Percentiles rank a stretch among this genome's conserved stretches.
Conservation (phyloP, 805 yeast genomes). For the Saccharomycopsis fodiens region DNA sequence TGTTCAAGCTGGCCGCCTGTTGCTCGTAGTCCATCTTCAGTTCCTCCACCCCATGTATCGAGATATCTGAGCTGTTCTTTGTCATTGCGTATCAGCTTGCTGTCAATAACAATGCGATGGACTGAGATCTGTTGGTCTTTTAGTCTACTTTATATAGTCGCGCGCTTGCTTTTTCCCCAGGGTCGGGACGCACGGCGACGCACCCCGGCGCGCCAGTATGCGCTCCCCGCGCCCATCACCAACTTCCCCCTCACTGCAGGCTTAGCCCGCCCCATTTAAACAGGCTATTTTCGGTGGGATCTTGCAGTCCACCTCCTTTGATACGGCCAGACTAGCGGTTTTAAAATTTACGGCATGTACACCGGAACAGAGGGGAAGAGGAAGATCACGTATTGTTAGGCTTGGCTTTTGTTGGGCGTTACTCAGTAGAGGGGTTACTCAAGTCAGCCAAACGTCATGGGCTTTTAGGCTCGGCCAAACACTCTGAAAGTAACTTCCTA, state of each 20-base stretch:
- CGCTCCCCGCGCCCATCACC: neutral
- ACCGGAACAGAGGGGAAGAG: too few species aligned
- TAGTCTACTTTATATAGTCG: neutral
- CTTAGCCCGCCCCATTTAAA: too few species aligned
- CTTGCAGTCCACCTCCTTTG: too few species aligned
- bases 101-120: neutral
- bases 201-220: neutral
- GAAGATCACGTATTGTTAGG: too few species aligned
- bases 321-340: too few species aligned
- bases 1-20: neutral
- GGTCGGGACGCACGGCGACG: neutral
- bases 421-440: too few species aligned
- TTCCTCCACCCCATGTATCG: neutral
- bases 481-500: too few species aligned
- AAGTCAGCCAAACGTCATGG: too few species aligned
- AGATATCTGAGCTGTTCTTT: neutral
- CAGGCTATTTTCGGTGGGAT: too few species aligned
- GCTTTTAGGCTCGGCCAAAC: too few species aligned
- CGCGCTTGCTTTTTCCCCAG: neutral
- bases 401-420: too few species aligned
- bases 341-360: too few species aligned
- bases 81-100: neutral
- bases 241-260: neutral
- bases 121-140: neutral
- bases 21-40: slow-evolving; percentile 6